Base-by-base conservation (phyloP, 768 basidiomycete genomes). In the Hemileccinum impolitum region DNA sequence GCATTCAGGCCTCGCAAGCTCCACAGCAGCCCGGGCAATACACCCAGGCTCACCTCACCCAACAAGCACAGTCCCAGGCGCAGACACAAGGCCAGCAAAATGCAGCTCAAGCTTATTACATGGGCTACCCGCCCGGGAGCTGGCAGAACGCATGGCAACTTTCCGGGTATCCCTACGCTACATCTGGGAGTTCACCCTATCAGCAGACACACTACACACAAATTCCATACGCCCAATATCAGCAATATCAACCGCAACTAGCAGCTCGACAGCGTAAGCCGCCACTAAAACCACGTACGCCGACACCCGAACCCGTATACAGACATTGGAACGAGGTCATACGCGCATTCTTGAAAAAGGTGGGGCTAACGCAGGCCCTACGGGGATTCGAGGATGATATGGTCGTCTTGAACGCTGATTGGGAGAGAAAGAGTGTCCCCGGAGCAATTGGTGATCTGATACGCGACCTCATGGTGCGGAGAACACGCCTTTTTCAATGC, bases 311-410 rank as follows among this genome's bases (percentile, higher is more conserved):
- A n/a, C 72, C 73, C 5, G 64, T 72, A 7, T 78, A 74, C 55
- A 71, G 73, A 50, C 71, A 84, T 47, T 89, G 86, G 86, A 84
- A 88, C 50, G 67, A 72, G 19, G 74, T 75, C 11, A 54, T 87
- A 25, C 72, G 70, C 43, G 58, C 68, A 8, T 89, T 89, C 50
- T 60, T 89, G 52, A 60, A 65, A 13, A 70, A 75, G 38, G 71
- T 81, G 15, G 80, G 82, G 4, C 62, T 89, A 18, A 72, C 66
- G 1, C 82, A 88, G 58, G 73, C 85, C 0, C 57, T 81, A 38
- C 72, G 70, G 32, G 87, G 84, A 0, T 80, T 90, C 40, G 81
- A 86, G 55, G 66, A 73, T n/a, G 87, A 90, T 58, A 76, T 89
- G 70, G 60, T 89, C 5, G 75, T 87, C n/a, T 64, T 89, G 69